phyloP scores from a whole-genome alignment of 768 basidiomycete genomes.

The Tulasnella sp. region DNA sequence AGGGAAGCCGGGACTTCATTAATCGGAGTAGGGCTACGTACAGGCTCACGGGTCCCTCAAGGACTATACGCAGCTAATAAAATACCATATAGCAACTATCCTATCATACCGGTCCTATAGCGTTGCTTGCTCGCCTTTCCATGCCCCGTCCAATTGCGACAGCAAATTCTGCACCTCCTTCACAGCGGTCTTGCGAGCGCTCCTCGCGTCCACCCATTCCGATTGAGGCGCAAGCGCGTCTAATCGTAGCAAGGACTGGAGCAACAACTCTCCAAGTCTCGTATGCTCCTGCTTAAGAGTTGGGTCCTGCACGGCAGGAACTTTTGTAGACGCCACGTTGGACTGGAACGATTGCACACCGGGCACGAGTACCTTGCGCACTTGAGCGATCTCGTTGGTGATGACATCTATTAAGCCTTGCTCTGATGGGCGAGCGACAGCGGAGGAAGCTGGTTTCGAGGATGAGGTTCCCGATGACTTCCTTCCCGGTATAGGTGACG shows the following conservation, averaged over 20 bases:
- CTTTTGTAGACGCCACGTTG: conserved; percentile 39
- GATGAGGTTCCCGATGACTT: conserved; percentile 9
- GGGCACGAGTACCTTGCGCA: conserved; percentile 60
- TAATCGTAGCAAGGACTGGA: conserved; percentile 84
- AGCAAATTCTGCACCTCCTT: conserved; percentile 81
- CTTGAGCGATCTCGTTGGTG: conserved; percentile 55
- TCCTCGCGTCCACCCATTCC: conserved; percentile 77
- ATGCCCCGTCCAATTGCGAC: conserved; percentile 75
- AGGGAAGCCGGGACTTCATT: not conserved
- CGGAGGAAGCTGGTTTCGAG: not conserved
- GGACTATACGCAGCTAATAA: not conserved
- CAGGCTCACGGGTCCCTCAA: not conserved
- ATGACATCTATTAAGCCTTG: conserved; percentile 58
- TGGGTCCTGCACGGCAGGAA: conserved; percentile 39
- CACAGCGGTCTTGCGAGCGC: conserved; percentile 83
- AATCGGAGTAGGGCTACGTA: not conserved
- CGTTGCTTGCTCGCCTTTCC: conserved; percentile 47
- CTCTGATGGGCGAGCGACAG: conserved; percentile 45
- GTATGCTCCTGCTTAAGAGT: conserved; percentile 52
- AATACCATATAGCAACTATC: not conserved
- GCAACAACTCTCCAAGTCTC: conserved; percentile 75
- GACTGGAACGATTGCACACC: conserved; percentile 61
- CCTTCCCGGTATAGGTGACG: conserved; percentile 21
- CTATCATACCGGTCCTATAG: not conserved
- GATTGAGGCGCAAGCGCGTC: conserved; percentile 77